A percentile compares a stretch with the other conserved stretches of the same genome.
These are phyloP conservation scores for Cryptosporidium viatorum DNA, from an alignment of 169 alveolate species.

Conservation along the genomic window DNA sequence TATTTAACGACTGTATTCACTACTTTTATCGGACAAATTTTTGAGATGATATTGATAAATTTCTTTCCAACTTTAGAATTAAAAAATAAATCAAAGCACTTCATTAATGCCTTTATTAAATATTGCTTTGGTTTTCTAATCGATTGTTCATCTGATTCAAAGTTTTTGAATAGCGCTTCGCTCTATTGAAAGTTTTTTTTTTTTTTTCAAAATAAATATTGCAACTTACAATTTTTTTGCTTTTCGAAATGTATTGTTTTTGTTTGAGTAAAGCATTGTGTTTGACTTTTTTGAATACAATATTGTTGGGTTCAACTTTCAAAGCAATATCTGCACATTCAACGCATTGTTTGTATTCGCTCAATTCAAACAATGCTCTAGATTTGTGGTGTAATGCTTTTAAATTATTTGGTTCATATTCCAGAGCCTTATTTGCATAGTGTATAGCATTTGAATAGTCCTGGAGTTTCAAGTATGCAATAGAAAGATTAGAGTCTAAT, in stretches of 20 bases:
- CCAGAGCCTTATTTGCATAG: constrained; percentile 47
- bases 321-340: constrained; percentile 43
- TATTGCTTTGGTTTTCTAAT: not conserved
- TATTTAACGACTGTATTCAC: not conserved
- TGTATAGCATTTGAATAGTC: constrained; percentile 43
- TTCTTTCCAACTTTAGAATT: not conserved
- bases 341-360: constrained; percentile 47
- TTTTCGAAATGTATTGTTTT: constrained; percentile 25
- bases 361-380: constrained; percentile 33
- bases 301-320: constrained; percentile 54
- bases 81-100: not conserved
- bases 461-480: constrained; percentile 46
- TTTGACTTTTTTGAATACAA: constrained; percentile 27
- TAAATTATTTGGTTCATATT: constrained; percentile 23
- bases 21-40: constrained; percentile 42
- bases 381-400: constrained; percentile 69
- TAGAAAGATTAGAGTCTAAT: constrained; percentile 49
- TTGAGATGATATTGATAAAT: constrained; percentile 1
- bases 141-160: not conserved
- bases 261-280: constrained; percentile 28
- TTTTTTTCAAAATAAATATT: not conserved
- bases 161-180: constrained; percentile 14
- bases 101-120: not conserved
- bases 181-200: constrained; percentile 6
- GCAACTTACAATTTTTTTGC: constrained; percentile 60